Conservation (phyloP, 306 rosid species). For the Fragaria iinumae region DNA sequence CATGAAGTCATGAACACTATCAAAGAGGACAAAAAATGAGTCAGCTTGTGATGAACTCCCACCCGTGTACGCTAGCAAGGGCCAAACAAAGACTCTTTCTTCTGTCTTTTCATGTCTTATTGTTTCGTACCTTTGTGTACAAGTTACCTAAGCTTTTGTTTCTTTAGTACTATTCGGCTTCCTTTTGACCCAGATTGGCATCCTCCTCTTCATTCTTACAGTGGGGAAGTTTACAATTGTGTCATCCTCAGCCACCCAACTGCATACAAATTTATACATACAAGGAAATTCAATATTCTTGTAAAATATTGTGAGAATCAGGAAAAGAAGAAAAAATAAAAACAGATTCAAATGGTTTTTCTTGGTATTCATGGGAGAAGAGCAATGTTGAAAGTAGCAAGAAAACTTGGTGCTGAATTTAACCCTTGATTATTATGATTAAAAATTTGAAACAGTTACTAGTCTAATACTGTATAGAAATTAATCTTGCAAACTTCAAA, state of each 20-base stretch:
- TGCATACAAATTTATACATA: constrained; percentile 7
- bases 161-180: neutral
- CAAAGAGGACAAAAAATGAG: constrained; percentile 24
- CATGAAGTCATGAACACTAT: neutral
- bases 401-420: neutral
- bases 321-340: neutral
- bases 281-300: neutral
- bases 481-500: neutral
- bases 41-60: constrained; percentile 2
- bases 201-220: constrained; percentile 45
- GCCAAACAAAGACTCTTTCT: neutral
- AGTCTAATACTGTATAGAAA: neutral
- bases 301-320: neutral
- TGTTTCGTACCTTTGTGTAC: constrained; percentile 10
- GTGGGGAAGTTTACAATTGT: constrained; percentile 45
- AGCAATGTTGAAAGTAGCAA: neutral
- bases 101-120: constrained; percentile 13
- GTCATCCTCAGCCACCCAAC: constrained; percentile 46
- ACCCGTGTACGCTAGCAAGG: constrained; percentile 26
- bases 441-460: neutral
- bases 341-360: neutral
- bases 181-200: constrained; percentile 43
- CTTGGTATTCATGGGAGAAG: neutral
- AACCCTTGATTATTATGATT: neutral
- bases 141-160: constrained; percentile 1